phyloP scores from a whole-genome alignment of 768 basidiomycete genomes.

The Roridomyces roridus region DNA sequence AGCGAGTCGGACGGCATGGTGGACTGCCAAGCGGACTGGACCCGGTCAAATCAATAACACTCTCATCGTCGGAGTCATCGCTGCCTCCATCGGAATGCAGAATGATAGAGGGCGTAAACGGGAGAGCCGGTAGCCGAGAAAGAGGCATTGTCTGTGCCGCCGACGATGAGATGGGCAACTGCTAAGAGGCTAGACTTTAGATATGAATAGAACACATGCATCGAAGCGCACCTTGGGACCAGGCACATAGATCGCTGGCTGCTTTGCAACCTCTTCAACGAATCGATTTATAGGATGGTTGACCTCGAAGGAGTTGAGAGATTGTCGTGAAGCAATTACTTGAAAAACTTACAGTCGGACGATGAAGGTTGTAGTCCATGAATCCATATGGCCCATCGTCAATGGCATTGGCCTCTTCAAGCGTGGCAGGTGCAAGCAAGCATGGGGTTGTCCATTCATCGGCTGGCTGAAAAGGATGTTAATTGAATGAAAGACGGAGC shows the following conservation, averaged over 20 bases:
- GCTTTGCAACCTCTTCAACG: not conserved
- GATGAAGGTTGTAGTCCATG: conserved; percentile 20
- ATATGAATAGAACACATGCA: no score
- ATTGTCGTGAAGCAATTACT: not conserved
- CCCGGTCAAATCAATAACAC: no score
- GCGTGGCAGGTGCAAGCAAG: not conserved
- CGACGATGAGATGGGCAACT: not conserved
- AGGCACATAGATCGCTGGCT: not conserved
- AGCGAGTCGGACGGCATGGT: no score
- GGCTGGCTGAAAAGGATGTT: not conserved
- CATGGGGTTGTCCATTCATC: not conserved
- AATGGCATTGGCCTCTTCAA: not conserved
- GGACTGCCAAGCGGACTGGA: no score
- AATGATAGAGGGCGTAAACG: not conserved
- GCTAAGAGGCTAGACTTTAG: no score
- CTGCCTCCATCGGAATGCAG: not conserved
- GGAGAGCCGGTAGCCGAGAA: not conserved
- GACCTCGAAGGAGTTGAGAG: conserved; percentile 1
- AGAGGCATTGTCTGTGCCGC: not conserved
- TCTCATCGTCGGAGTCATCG: no score
- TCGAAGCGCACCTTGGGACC: no score
- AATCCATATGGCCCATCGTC: conserved; percentile 15
- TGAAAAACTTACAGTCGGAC: conserved; percentile 11
- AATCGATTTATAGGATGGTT: conserved; percentile 16
- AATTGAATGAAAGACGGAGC: not conserved